phyloP scores from a whole-genome alignment of 2,329 filamentous ascomycete species.

The Tolypocladium ovalisporum region DNA sequence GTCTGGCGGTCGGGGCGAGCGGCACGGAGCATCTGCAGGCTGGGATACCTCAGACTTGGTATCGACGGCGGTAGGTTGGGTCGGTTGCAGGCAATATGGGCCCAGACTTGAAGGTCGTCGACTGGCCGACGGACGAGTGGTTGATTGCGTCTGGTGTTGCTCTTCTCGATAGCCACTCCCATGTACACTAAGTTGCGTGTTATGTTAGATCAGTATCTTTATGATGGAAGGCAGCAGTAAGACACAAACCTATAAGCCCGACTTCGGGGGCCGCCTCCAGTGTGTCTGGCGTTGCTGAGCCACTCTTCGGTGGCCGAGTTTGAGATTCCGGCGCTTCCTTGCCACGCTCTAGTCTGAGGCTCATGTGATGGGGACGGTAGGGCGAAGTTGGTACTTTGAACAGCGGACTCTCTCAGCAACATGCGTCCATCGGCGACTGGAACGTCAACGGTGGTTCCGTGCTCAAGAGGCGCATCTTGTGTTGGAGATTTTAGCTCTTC shows the following conservation, averaged over 20 bases:
- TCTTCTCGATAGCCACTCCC: background rate
- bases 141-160: background rate
- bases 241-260: slow-evolving; percentile 7
- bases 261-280: slow-evolving; percentile 1
- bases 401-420: background rate
- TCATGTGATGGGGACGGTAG: background rate
- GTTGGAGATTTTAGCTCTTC: background rate
- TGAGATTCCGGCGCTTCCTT: background rate
- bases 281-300: slow-evolving; percentile 2
- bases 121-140: background rate
- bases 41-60: background rate
- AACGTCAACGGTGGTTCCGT: background rate
- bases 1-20: background rate
- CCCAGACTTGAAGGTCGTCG: background rate
- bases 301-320: background rate
- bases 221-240: background rate
- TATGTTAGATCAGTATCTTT: background rate
- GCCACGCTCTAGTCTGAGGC: background rate
- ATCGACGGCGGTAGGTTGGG: background rate
- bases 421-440: background rate
- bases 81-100: background rate
- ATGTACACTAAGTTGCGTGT: background rate
- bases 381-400: background rate
- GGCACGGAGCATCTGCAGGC: background rate
- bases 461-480: background rate